Base-by-base conservation (phyloP, 2,329 filamentous ascomycete genomes). In the Botryotinia calthae region DNA sequence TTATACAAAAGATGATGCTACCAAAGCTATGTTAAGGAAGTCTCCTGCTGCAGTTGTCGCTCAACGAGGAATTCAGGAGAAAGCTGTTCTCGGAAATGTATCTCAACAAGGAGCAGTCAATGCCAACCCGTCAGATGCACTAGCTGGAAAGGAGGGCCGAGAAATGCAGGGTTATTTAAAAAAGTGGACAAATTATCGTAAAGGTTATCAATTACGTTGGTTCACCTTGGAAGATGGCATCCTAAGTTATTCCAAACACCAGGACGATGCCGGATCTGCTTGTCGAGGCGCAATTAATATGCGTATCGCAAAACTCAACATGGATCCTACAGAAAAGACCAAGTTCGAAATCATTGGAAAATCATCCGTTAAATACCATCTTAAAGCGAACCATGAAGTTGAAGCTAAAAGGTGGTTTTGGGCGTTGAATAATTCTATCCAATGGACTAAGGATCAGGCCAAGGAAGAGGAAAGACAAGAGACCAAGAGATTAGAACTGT, bases 151-250 rank as follows among this genome's bases (percentile, higher is more conserved):
- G 77, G 96, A 99, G 80, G 92, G 93, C 28, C 88, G 95, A 65
- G 95, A 98, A 83, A 98, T 99, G 93, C 98, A 97, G 84, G 96
- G 96, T 10, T 99, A 98, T 81, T 86, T 99, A 72, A 98, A 98
- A 84, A 99, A 99, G 82, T 99, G 96, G 96, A 99, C 96, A 65
- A 99, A 99, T 81, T 99, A 99, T 81, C 95, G 95, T 34, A 95
- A 93, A 80, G 96, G 96, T 14, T 99, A 98, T 84, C 97, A 99
- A 84, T 83, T 99, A 76, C 88, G 96, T 74, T 99, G 95, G 95
- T 99, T 99, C 81, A 96, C 98, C 22, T 88, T 99, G 14, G 96
- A 99, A 81, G 96, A 99, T 81, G 96, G 96, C 20, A 95, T 99
- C 20, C 83, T 99, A 77, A 98, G 96, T 82, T 99, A 99, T 84